These are phyloP conservation scores for Sugiyamaella grinbergsii DNA, from an alignment of 1,139 yeast genomes.

Conservation along the genomic window DNA sequence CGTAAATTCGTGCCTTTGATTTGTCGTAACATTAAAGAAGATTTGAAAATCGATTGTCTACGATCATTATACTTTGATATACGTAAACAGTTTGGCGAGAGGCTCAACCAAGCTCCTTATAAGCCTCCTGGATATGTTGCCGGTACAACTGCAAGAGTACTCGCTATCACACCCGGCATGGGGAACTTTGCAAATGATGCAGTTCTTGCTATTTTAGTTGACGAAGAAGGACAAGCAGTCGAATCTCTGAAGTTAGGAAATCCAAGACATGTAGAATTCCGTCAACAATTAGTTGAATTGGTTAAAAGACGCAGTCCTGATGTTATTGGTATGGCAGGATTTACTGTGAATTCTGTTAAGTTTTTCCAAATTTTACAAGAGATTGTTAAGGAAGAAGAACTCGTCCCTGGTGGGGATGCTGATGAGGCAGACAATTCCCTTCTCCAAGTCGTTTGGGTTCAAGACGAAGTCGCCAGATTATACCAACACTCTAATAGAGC, in stretches of 20 bases:
- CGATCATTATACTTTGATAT: constrained; percentile 68
- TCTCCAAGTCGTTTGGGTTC: constrained; percentile 73
- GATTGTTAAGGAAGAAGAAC: constrained; percentile 56
- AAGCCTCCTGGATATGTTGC: constrained; percentile 74
- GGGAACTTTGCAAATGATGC: constrained; percentile 83
- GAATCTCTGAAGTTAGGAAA: constrained; percentile 78
- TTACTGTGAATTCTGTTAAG: constrained; percentile 69
- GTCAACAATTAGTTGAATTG: constrained; percentile 59
- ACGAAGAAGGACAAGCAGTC: constrained; percentile 76
- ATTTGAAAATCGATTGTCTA: constrained; percentile 75
- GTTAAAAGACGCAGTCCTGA: constrained; percentile 67
- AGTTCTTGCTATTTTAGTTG: constrained; percentile 75
- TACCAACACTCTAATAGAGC: constrained; percentile 83
- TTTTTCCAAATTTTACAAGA: constrained; percentile 60
- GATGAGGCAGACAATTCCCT: constrained; percentile 34
- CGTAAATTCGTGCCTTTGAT: constrained; percentile 68
- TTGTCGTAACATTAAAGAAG: constrained; percentile 79
- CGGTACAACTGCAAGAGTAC: constrained; percentile 83
- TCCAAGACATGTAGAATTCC: constrained; percentile 60
- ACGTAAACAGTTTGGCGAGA: constrained; percentile 65
- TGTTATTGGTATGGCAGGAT: constrained; percentile 88
- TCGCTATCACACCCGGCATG: constrained; percentile 82
- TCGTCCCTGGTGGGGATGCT: constrained; percentile 57
- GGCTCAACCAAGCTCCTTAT: constrained; percentile 90
- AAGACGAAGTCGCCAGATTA: constrained; percentile 90